phyloP scores from a whole-genome alignment of 331 rosid genomes.

The Stylosanthes scabra region DNA sequence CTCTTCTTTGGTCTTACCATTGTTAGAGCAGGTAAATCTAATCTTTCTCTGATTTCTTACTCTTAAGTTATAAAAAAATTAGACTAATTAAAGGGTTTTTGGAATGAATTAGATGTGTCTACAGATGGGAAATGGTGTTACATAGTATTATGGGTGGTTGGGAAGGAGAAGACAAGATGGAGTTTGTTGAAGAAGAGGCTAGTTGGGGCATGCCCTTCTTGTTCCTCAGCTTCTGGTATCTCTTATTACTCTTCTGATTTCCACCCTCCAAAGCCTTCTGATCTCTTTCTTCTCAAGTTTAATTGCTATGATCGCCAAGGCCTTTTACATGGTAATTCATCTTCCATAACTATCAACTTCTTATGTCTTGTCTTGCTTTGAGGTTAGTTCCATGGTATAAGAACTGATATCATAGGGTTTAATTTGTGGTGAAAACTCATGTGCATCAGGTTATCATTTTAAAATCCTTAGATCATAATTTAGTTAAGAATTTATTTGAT shows the following conservation, averaged over 20 bases:
- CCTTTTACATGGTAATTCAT: constrained; percentile 79
- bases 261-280: constrained; percentile 78
- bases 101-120: constrained; percentile 70
- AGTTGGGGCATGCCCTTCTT: constrained; percentile 83
- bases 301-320: constrained; percentile 80
- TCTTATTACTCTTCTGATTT: constrained; percentile 63
- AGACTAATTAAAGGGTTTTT: background rate
- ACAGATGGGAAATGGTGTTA: constrained; percentile 99
- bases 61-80: no score
- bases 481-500: no score
- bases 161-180: constrained; percentile 82
- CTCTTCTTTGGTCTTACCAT: constrained; percentile 92
- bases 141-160: constrained; percentile 88
- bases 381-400: no score
- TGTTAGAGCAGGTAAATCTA: constrained; percentile 80
- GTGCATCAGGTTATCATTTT: no score
- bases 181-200: constrained; percentile 77
- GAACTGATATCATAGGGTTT: no score
- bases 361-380: no score
- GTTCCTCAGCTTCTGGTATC: constrained; percentile 84
- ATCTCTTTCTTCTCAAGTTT: constrained; percentile 78
- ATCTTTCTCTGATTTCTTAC: constrained; percentile 1
- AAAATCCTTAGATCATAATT: no score
- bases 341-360: background rate
- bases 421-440: no score